These are phyloP conservation scores for Corchorus olitorius DNA, from an alignment of 345 rosid genomes.

Conservation along the genomic window DNA sequence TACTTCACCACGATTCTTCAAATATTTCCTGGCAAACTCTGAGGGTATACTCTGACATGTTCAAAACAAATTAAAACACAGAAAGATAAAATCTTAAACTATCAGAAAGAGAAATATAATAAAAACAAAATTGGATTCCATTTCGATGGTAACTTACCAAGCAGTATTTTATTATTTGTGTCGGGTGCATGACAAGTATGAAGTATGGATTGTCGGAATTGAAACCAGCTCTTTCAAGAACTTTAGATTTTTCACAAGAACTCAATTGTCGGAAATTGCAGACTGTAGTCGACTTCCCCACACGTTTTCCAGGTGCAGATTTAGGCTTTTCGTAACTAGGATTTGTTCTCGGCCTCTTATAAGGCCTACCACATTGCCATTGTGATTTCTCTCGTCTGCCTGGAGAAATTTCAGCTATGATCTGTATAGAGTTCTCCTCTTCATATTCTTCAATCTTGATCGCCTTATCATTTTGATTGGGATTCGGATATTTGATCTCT, in stretches of 20 bases:
- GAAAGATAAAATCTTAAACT: background rate
- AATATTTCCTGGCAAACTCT: constrained; percentile 17
- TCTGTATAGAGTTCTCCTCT: background rate
- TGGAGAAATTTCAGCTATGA: background rate
- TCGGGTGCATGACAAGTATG: constrained; percentile 24
- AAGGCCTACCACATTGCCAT: background rate
- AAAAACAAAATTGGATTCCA: no score
- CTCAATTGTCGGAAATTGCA: background rate
- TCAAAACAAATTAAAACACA: background rate
- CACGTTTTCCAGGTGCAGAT: no score
- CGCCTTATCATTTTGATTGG: background rate
- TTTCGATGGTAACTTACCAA: no score
- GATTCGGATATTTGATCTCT: constrained; percentile 31
- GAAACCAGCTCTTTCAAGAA: constrained; percentile 26
- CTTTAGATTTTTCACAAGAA: constrained; percentile 12
- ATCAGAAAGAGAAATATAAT: background rate
- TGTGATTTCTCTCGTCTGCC: background rate
- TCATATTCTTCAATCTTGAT: constrained; percentile 6
- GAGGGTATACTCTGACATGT: constrained; percentile 15
- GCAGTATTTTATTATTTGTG: no score
- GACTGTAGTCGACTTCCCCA: no score
- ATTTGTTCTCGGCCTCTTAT: background rate
- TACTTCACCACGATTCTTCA: background rate
- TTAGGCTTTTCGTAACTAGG: no score
- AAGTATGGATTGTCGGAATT: constrained; percentile 30